Conservation (phyloP, 495 filamentous ascomycete genomes). For the Penicillium longicatenatum region DNA sequence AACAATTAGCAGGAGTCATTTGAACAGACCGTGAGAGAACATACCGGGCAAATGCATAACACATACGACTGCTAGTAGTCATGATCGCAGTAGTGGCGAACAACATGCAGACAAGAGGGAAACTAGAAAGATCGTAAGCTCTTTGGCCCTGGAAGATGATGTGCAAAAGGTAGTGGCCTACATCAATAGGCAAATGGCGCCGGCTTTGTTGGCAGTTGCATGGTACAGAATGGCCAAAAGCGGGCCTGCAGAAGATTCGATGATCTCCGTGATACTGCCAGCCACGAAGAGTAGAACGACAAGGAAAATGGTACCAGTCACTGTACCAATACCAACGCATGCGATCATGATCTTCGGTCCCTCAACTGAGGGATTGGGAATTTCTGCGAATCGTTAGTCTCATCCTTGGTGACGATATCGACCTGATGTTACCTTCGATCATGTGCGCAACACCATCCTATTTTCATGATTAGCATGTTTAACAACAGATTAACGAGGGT, state of each 20-base stretch:
- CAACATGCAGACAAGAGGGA: conserved; percentile 71
- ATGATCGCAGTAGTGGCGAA: conserved; percentile 73
- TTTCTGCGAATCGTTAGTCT: conserved; percentile 50
- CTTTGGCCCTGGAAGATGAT: not conserved
- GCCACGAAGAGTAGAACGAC: conserved; percentile 65
- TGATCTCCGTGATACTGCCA: conserved; percentile 59
- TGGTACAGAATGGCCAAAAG: conserved; percentile 71
- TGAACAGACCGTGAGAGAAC: not conserved
- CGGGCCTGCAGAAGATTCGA: conserved; percentile 61
- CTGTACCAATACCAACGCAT: conserved; percentile 67
- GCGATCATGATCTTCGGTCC: conserved; percentile 74
- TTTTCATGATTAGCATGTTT: conserved; percentile 13
- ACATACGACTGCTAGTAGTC: conserved; percentile 77
- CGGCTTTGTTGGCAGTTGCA: conserved; percentile 64
- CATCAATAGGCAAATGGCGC: conserved; percentile 68
- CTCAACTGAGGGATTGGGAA: conserved; percentile 65
- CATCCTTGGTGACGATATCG: not conserved
- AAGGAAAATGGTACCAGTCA: conserved; percentile 70
- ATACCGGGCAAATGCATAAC: conserved; percentile 68
- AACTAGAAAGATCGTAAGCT: conserved; percentile 37
- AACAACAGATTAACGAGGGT: not conserved
- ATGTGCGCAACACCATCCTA: conserved; percentile 58
- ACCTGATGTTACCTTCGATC: conserved; percentile 41
- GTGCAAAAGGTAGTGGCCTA: conserved; percentile 29
- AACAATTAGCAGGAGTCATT: conserved; percentile 12